phyloP scores from a whole-genome alignment of 352 stramenopile species.

The Phytophthora sp. region DNA sequence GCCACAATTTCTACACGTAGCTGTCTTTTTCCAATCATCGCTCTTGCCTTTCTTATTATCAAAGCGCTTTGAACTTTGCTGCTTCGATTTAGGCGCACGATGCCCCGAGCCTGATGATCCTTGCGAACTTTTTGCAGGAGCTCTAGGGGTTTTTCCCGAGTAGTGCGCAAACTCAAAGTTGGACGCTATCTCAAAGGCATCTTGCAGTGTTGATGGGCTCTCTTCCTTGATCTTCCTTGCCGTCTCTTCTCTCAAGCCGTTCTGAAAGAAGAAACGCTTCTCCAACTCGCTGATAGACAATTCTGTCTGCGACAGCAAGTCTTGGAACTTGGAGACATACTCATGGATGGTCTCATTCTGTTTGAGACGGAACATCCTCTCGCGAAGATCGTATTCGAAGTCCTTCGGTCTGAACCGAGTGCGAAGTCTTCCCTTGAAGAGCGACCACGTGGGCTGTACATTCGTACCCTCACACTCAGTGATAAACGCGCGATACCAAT shows the following conservation, averaged over 20 bases:
- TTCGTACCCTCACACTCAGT: conserved; percentile 7
- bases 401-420: neutral
- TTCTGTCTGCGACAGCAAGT: conserved; percentile 10
- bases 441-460: neutral
- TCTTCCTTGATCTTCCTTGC: conserved; percentile 26
- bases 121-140: neutral
- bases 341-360: neutral
- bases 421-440: conserved; percentile 1
- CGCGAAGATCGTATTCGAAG: conserved; percentile 3
- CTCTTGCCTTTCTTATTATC: conserved; percentile 2
- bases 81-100: neutral
- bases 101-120: neutral
- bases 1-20: conserved; percentile 22
- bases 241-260: conserved; percentile 14
- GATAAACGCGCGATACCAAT: conserved; percentile 17
- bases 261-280: conserved; percentile 31
- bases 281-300: conserved; percentile 11
- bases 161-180: conserved; percentile 26
- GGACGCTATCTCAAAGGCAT: conserved; percentile 10
- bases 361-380: neutral
- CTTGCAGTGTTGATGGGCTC: conserved; percentile 10
- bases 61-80: neutral
- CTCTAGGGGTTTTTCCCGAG: conserved; percentile 1
- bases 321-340: conserved; percentile 6
- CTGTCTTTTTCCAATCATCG: conserved; percentile 17